Conservation (phyloP, 176 grass and related monocot genomes). For the Musa beccarii region DNA sequence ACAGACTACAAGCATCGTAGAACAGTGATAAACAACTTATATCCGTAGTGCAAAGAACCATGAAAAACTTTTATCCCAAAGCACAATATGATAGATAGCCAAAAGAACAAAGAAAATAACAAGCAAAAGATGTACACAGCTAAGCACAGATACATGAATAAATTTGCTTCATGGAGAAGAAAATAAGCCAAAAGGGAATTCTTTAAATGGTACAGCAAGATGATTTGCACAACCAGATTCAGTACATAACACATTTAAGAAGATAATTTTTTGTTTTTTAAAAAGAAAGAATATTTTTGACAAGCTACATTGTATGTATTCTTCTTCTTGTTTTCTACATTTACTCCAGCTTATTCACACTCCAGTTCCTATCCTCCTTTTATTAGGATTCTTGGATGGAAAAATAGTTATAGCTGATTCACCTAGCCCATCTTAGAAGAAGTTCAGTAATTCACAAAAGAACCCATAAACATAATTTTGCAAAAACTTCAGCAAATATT, state of each 20-base stretch:
- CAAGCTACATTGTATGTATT: too few relatives aligned
- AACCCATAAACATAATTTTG: not conserved
- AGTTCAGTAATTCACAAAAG: not conserved
- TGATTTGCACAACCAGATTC: not conserved
- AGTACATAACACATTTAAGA: too few relatives aligned
- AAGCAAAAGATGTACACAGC: too few relatives aligned
- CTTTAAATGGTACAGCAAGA: not conserved
- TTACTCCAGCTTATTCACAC: not conserved
- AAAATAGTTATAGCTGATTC: not conserved
- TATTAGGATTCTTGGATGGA: not conserved
- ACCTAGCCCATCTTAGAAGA: too few relatives aligned
- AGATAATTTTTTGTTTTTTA: too few relatives aligned
- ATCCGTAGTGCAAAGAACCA: too few relatives aligned
- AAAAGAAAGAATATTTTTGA: too few relatives aligned
- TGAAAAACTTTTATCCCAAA: too few relatives aligned
- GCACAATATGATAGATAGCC: too few relatives aligned
- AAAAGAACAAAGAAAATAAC: too few relatives aligned
- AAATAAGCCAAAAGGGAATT: not conserved
- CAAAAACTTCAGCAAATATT: not conserved
- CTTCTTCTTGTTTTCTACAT: not conserved
- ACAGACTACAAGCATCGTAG: too few relatives aligned
- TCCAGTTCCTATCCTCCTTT: not conserved
- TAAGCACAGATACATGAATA: not conserved
- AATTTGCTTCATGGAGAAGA: not conserved
- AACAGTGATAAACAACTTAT: too few relatives aligned